phyloP scores from a whole-genome alignment of 495 filamentous ascomycete species.

The Durotheca rogersii region DNA sequence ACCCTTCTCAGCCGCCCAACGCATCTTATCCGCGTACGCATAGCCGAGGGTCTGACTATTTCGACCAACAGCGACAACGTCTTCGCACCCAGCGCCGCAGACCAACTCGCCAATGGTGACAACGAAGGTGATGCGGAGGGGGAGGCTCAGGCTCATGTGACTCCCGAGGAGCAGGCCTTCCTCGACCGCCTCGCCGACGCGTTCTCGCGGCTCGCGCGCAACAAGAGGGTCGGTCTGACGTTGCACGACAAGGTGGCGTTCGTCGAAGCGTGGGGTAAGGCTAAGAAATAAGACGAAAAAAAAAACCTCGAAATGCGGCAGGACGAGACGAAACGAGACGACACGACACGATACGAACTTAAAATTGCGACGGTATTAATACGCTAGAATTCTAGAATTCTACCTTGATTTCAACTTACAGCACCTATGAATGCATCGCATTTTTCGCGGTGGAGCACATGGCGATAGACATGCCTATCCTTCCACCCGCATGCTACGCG shows the following conservation, averaged over 20 bases:
- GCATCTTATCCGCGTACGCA: slow-evolving; percentile 85
- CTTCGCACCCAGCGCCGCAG: slow-evolving; percentile 30
- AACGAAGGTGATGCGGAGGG: slow-evolving; percentile 39
- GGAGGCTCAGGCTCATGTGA: slow-evolving; percentile 43
- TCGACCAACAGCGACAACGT: slow-evolving; percentile 41
- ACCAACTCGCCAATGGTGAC: too few relatives aligned
- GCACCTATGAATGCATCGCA: background rate
- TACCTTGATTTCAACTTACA: too few relatives aligned
- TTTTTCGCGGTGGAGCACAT: background rate
- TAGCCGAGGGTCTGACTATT: slow-evolving; percentile 72
- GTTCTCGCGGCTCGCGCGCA: slow-evolving; percentile 82
- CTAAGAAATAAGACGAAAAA: slow-evolving; percentile 23
- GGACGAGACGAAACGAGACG: background rate
- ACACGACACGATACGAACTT: background rate
- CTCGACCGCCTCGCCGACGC: slow-evolving; percentile 79
- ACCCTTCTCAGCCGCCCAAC: slow-evolving; percentile 79
- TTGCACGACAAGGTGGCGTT: slow-evolving; percentile 82
- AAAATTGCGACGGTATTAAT: too few relatives aligned
- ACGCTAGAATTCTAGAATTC: too few relatives aligned
- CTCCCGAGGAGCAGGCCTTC: slow-evolving; percentile 58
- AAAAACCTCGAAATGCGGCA: background rate
- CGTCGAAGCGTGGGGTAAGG: slow-evolving; percentile 58
- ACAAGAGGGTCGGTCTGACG: slow-evolving; percentile 86
- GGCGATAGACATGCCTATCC: background rate
- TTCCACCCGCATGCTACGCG: background rate